phyloP scores from a whole-genome alignment of 2,329 filamentous ascomycete species.

The Stagonosporopsis cucurbitacearum region DNA sequence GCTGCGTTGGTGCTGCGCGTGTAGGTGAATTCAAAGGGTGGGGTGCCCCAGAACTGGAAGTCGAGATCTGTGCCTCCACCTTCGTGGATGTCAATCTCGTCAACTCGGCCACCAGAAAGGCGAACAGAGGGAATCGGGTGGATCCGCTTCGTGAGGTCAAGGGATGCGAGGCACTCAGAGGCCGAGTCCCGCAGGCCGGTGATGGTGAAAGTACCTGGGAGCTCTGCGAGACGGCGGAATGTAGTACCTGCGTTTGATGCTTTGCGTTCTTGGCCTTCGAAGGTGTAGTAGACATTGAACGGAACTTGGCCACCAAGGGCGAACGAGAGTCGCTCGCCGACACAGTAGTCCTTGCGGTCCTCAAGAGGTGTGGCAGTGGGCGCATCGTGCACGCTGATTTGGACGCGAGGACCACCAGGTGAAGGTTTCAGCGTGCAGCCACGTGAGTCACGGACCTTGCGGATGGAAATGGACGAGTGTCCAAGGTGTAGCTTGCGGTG shows the following conservation, averaged over 20 bases:
- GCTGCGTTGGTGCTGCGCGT: constrained; percentile 89
- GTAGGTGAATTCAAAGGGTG: constrained; percentile 97
- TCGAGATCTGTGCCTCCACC: constrained; percentile 91
- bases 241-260: constrained; percentile 79
- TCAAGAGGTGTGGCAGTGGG: constrained; percentile 90
- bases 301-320: constrained; percentile 88
- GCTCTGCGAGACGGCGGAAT: constrained; percentile 92
- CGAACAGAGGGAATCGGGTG: constrained; percentile 91
- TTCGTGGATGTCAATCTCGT: constrained; percentile 92
- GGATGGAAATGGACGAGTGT: constrained; percentile 86
- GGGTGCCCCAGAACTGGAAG: constrained; percentile 94
- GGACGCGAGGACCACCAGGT: constrained; percentile 74
- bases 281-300: constrained; percentile 91
- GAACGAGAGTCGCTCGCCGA: constrained; percentile 93
- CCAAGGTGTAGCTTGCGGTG: constrained; percentile 84
- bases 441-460: constrained; percentile 84
- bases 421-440: constrained; percentile 80
- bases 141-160: constrained; percentile 80
- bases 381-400: constrained; percentile 91
- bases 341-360: constrained; percentile 85
- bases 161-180: constrained; percentile 82
- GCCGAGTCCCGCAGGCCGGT: constrained; percentile 86
- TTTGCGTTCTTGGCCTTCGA: constrained; percentile 78
- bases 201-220: constrained; percentile 86
- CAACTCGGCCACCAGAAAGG: constrained; percentile 82